Conservation (phyloP, 805 yeast species). For the Candida odintsovae region DNA sequence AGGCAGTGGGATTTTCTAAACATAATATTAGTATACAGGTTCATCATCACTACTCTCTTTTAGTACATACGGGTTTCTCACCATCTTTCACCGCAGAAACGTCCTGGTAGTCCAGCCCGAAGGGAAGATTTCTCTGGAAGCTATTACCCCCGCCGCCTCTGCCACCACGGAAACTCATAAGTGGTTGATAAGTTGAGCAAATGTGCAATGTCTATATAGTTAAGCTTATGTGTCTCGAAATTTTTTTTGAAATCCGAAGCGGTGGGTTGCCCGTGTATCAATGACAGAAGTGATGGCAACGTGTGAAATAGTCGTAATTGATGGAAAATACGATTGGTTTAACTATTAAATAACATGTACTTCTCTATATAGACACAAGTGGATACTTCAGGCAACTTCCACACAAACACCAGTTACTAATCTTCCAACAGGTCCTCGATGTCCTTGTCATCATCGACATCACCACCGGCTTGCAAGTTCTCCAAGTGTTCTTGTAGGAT, state of each 20-base stretch:
- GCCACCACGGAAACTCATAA: conserved; percentile 51
- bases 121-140: conserved; percentile 45
- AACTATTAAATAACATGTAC: not conserved
- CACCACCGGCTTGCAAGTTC: conserved; percentile 41
- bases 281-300: conserved; percentile 3
- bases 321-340: not conserved
- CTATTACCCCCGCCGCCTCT: conserved; percentile 35
- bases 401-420: not conserved
- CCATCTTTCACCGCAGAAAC: conserved; percentile 35
- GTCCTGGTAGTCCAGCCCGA: conserved; percentile 67
- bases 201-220: not conserved
- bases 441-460: conserved; percentile 55
- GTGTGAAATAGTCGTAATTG: too few species aligned
- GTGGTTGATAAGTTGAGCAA: not conserved
- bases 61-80: conserved; percentile 22
- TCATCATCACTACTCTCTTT: not conserved
- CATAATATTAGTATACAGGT: not conserved
- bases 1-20: conserved; percentile 44
- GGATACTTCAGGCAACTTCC: too few species aligned
- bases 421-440: conserved; percentile 65
- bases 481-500: conserved; percentile 42
- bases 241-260: not conserved
- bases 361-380: not conserved
- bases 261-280: conserved; percentile 1
- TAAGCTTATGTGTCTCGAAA: not conserved